Base-by-base conservation (phyloP, 257 asterid species). In the Prunella vulgaris region DNA sequence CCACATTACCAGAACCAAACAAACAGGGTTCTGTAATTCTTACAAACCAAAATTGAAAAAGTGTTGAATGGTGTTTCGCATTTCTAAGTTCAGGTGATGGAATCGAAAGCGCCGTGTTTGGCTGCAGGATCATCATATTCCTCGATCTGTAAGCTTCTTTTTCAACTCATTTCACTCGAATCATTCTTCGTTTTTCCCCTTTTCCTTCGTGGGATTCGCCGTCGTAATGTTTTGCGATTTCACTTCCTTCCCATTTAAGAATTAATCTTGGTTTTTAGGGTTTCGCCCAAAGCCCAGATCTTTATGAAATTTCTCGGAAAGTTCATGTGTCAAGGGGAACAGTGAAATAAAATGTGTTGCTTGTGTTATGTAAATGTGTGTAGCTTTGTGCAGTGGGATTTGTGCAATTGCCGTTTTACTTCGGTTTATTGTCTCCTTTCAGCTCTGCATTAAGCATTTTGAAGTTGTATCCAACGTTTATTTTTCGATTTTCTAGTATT, bases 101-200 rank as follows among this genome's bases (percentile, higher is more conserved):
- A 70, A 74, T 79, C 72, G 32, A 60, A 28, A 74, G 69, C 77
- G 42, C 76, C 72, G 70, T 60, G 54, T 75, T 72, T 72, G 83
- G 79, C 70, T 78, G 52, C 73, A 10, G 49, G 33, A 68, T 20
- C 35, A 21, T 30, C 78, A 56, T 33, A 51, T 69, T 79, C 79
- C 54, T 77, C 84, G 87, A 82, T 82, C 87, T 54, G 84, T 76
- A 71, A 77, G 84, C 76, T 79, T 59, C 38, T 7, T 74, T 77
- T 69, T 7, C 46, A 56, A 71, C 72, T 69, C 48, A 7, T 46
- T 68, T 46, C 12, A 64, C 21, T 24, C 60, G 28, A 20, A 24
- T 68, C 6, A 37, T 64, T 74, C 62, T 62, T 73, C 62, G 6
- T 59, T 15, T 61, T 67, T n/a, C 37, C 22, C 54, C 40, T 4